phyloP scores from a whole-genome alignment of 345 rosid species.

The Euphorbia pulcherrima region DNA sequence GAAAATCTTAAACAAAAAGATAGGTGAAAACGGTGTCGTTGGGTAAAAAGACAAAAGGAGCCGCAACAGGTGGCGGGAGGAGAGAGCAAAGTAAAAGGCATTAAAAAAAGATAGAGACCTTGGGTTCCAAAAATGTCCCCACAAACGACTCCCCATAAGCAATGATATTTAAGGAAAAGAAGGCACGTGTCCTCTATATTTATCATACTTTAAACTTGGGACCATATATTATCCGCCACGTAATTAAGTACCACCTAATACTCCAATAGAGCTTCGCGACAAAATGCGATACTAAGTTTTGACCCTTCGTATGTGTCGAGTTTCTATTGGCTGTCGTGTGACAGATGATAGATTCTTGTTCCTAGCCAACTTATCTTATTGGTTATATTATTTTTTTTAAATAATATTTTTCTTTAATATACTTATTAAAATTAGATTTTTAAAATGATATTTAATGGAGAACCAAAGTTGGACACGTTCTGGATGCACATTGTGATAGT shows the following conservation, averaged over 20 bases:
- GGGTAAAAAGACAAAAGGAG: background rate
- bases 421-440: background rate
- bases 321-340: conserved; percentile 19
- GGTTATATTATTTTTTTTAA: background rate
- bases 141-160: conserved; percentile 21
- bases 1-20: too few species aligned
- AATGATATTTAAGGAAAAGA: conserved; percentile 1
- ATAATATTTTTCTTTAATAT: background rate
- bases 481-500: conserved; percentile 9
- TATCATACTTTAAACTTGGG: conserved; percentile 8
- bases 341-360: conserved; percentile 29
- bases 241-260: background rate
- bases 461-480: conserved; percentile 31
- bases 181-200: conserved; percentile 25
- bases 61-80: conserved; percentile 26
- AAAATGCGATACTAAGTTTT: conserved; percentile 3
- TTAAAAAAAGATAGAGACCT: conserved; percentile 15
- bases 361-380: conserved; percentile 23
- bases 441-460: conserved; percentile 4
- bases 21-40: background rate
- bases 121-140: conserved; percentile 23
- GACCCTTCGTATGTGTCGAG: conserved; percentile 24
- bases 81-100: conserved; percentile 10
- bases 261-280: conserved; percentile 14
- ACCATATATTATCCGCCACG: conserved; percentile 28